Evolutionary conservation across 371 early-diverging fungal genomes (phyloP).

Genomic region (Rhizomucor pusillus): DNA sequence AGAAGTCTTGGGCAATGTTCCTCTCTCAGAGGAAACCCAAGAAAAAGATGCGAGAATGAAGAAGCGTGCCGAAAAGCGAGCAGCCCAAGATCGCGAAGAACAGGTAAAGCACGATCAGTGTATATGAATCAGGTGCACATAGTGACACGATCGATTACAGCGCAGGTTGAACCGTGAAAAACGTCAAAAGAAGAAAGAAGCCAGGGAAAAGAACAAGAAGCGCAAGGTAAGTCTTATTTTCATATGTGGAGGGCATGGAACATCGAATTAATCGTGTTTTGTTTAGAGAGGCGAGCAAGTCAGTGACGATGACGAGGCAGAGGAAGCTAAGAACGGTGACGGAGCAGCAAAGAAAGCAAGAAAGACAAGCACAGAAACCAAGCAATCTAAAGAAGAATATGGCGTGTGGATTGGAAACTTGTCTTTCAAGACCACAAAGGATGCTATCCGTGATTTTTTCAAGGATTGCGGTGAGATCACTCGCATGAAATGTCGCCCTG

Average conservation of each 20-base stretch:
- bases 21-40: not conserved
- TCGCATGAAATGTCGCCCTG: slow-evolving; percentile 50
- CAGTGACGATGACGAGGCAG: slow-evolving; percentile 34
- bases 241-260: not conserved
- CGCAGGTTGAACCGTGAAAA: slow-evolving; percentile 39
- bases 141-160: slow-evolving; percentile 4
- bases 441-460: slow-evolving; percentile 58
- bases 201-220: slow-evolving; percentile 41
- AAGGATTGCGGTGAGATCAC: slow-evolving; percentile 55
- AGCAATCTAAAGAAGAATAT: slow-evolving; percentile 28
- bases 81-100: slow-evolving; percentile 5
- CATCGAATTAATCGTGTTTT: not conserved
- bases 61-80: slow-evolving; percentile 4
- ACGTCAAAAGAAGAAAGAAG: slow-evolving; percentile 40
- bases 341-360: slow-evolving; percentile 18
- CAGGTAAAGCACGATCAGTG: not conserved
- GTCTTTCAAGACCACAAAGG: slow-evolving; percentile 53
- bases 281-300: slow-evolving; percentile 39
- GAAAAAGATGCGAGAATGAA: slow-evolving; percentile 2
- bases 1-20: not conserved
- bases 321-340: slow-evolving; percentile 18
- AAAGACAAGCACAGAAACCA: slow-evolving; percentile 24
- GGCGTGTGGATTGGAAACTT: slow-evolving; percentile 80
- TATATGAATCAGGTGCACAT: not conserved
- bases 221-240: slow-evolving; percentile 28